phyloP scores from a whole-genome alignment of 805 yeast genomes.

The Kodamaea nitidulidarum region DNA sequence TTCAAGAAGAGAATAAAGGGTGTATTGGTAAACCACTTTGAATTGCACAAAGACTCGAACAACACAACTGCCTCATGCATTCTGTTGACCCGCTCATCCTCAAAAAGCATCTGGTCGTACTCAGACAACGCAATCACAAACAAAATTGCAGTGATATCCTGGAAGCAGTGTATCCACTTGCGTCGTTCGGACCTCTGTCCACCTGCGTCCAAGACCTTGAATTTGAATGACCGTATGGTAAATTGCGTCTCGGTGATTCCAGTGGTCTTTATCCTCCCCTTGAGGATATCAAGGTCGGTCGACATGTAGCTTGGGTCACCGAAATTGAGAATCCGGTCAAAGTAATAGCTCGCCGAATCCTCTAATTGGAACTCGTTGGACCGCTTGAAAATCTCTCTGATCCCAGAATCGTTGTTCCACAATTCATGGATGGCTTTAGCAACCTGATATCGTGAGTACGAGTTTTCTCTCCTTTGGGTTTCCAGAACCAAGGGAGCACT shows the following conservation, averaged over 20 bases:
- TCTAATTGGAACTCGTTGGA: slow-evolving; percentile 83
- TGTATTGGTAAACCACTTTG: slow-evolving; percentile 78
- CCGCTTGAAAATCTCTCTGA: slow-evolving; percentile 51
- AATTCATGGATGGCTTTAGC: slow-evolving; percentile 66
- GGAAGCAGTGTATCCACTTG: slow-evolving; percentile 94
- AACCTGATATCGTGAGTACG: slow-evolving; percentile 43
- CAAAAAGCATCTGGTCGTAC: slow-evolving; percentile 88
- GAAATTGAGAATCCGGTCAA: slow-evolving; percentile 65
- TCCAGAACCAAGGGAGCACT: neutral
- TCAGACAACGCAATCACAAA: slow-evolving; percentile 89
- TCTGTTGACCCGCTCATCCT: slow-evolving; percentile 83
- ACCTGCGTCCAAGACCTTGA: slow-evolving; percentile 90
- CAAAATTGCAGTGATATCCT: slow-evolving; percentile 80
- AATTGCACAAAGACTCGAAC: slow-evolving; percentile 79
- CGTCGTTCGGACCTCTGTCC: slow-evolving; percentile 90
- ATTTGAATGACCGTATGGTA: slow-evolving; percentile 55
- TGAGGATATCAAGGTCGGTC: slow-evolving; percentile 76
- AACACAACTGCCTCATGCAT: slow-evolving; percentile 86
- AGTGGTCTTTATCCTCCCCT: slow-evolving; percentile 90
- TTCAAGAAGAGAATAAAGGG: slow-evolving; percentile 88
- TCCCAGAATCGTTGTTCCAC: slow-evolving; percentile 71
- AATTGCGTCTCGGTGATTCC: slow-evolving; percentile 90
- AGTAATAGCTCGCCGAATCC: slow-evolving; percentile 76
- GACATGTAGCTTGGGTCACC: slow-evolving; percentile 64
- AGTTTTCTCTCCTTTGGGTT: neutral